Evolutionary conservation across 106 monocot genomes (phyloP), one percentile per base, ranked within the genome.

Genomic region (Amphibolis antarctica): DNA sequence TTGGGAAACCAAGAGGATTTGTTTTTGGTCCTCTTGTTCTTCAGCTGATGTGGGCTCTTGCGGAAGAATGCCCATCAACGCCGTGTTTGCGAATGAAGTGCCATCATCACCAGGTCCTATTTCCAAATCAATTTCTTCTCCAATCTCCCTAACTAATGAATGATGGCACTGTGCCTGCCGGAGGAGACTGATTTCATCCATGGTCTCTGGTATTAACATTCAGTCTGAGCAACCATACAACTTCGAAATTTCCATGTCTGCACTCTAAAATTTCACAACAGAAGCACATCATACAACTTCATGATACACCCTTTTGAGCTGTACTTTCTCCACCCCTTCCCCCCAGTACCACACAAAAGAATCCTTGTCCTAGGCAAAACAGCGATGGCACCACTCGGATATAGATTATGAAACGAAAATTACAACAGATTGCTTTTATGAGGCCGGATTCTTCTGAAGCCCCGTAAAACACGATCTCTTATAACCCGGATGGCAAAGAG

Each of bases 121-220:
- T 75, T 98, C 98, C 59, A 98, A 68, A 62, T 98, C 98, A 48
- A 98, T 98, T 63, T 91, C 98, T 75, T 87, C 98, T 9, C 91
- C 87, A 1, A 98, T 80, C 14, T 82, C 90, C 53, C 96, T 79
- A 46, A 90, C 82, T 28, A 98, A 82, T 57, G 91, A 51, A 46
- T 89, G 93, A 71, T 98, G 98, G 24, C 80, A 69, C 52, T 83
- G 83, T 22, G 90, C 82, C 49, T 98, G 90, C 46, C 85, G 79
- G 19, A 90, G 80, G 56, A 98, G 75, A 66, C 69, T 81, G 59
- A 98, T 85, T 72, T 91, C 98, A 56, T 98, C 98, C 79, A 98
- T 91, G 0, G 76, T 72, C 42, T 71, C 76, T 14, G 71, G 63
- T 23, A 61, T 64, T 66, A 77, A 51, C 77, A 77, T 80, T 53